These are phyloP conservation scores for Teunomyces barrocoloradensis DNA, from an alignment of 805 yeast genomes.

Conservation along the genomic window DNA sequence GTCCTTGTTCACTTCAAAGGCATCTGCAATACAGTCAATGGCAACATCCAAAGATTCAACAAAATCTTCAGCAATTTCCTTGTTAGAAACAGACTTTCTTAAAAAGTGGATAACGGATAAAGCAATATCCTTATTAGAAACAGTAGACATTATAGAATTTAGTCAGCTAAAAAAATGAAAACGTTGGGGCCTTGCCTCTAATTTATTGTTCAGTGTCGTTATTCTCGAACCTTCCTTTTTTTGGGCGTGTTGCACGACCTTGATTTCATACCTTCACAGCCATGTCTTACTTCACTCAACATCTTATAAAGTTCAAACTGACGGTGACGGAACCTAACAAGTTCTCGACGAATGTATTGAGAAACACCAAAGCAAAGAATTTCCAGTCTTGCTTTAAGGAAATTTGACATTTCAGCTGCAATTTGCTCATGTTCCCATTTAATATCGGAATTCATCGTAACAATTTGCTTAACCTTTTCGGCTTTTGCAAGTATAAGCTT, in stretches of 20 bases:
- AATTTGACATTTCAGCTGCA: slow-evolving; percentile 63
- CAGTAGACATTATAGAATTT: neutral
- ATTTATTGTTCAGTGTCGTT: neutral
- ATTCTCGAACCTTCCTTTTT: slow-evolving; percentile 4
- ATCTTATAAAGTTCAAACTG: slow-evolving; percentile 4
- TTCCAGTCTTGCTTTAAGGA: slow-evolving; percentile 48
- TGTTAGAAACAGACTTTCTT: slow-evolving; percentile 53
- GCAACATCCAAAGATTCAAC: slow-evolving; percentile 92
- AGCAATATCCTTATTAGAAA: slow-evolving; percentile 65
- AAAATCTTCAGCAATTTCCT: slow-evolving; percentile 72
- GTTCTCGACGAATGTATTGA: slow-evolving; percentile 18
- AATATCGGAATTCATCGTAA: slow-evolving; percentile 45
- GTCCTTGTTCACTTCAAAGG: slow-evolving; percentile 65
- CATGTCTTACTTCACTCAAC: neutral
- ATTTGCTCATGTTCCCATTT: slow-evolving; percentile 55
- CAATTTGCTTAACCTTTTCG: slow-evolving; percentile 41
- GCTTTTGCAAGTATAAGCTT: slow-evolving; percentile 38
- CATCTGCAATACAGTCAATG: slow-evolving; percentile 85
- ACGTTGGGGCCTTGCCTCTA: neutral
- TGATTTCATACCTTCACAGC: neutral
- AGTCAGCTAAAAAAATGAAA: neutral
- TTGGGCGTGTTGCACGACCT: neutral
- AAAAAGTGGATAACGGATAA: slow-evolving; percentile 73
- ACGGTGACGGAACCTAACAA: slow-evolving; percentile 15
- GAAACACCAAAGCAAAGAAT: slow-evolving; percentile 39